Base-by-base conservation (phyloP, 495 filamentous ascomycete genomes). In the Aspergillus biplanus region DNA sequence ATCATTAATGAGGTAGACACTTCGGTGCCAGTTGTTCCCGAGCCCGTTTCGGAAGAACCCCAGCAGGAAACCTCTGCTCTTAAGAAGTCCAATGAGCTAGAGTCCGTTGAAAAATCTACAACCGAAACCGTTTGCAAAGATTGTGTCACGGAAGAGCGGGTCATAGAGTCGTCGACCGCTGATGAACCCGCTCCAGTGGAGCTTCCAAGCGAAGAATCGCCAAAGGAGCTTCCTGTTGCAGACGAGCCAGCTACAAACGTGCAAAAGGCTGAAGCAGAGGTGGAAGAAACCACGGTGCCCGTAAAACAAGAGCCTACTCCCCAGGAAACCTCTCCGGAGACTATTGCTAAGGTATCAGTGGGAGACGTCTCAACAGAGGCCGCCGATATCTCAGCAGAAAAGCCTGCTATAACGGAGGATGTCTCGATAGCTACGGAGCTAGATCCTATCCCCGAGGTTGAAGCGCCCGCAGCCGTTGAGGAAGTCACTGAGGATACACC, bases 381-480 rank as follows among this genome's bases (percentile, higher is more conserved):
- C 16, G 27, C 27, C n/a, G 37, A 56, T 37, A 37, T 57, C 16
- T 27, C 52, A 34, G 21, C 47, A 37, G 49, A 33, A n/a, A 50
- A 58, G 33, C 21, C 42, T 16, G 55, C 34, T 15, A 13, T 35
- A 37, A 31, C 52, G 33, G 58, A 69, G 15, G 56, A 56, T 34
- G 56, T 31, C 12, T 42, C 39, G 32, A 64, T 67, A 39, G 16
- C 59, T 11, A n/a, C 49, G 6, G 59, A 53, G 15, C 62, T 59
- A 48, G 66, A 67, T 39, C 9, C 65, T 54, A 49, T 64, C 33
- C 34, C 65, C 55, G 55, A 57, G 52, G 54, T 54, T 49, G 59
- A 63, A 35, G 57, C 63, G 50, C 58, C 61, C 5, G 5, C n/a
- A 3, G 52, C 48, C 11, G 7, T 9, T 18, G 56, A 61, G 48